Evolutionary conservation across 306 rosid species (phyloP).

Genomic region (Gynostemma pentaphyllum): DNA sequence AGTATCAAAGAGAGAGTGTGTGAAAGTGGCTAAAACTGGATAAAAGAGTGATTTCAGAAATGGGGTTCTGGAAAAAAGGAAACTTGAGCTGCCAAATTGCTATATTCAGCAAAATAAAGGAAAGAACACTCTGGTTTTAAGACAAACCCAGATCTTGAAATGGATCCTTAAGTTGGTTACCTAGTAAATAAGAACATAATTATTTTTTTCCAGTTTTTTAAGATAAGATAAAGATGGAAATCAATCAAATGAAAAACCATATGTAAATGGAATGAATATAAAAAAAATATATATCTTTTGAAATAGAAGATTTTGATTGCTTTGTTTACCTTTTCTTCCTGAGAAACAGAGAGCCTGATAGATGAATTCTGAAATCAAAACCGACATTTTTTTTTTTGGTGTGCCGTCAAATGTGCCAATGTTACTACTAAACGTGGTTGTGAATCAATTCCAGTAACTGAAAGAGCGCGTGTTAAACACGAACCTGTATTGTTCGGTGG

Average conservation of each 20-base stretch:
- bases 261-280: background rate
- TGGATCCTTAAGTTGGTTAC: background rate
- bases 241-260: background rate
- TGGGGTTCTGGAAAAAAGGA: background rate
- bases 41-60: background rate
- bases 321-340: background rate
- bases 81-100: no score
- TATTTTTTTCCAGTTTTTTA: background rate
- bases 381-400: constrained; percentile 2
- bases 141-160: constrained; percentile 3
- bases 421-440: background rate
- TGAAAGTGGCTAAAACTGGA: background rate
- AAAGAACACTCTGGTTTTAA: no score
- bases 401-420: background rate
- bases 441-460: background rate
- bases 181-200: no score
- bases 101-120: no score
- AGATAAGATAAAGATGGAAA: background rate
- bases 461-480: background rate
- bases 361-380: background rate
- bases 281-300: background rate
- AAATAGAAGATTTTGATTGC: background rate
- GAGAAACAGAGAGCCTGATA: background rate
- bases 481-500: background rate
- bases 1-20: background rate